Evolutionary conservation across 345 rosid species (phyloP).

Genomic region (Brassica napus): Da-Ae NC_063435.1:2562501-2563000

Average conservation of each 20-base stretch:
- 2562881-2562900: conserved; percentile 14
- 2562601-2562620: background rate
- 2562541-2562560: background rate
- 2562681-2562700: conserved; percentile 38
- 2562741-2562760: conserved; percentile 29
- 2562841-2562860: background rate
- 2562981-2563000: conserved; percentile 6
- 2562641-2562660: conserved; percentile 30
- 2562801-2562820: conserved; percentile 33
- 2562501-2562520: background rate
- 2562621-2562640: background rate
- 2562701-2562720: conserved; percentile 40
- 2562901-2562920: conserved; percentile 31
- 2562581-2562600: background rate
- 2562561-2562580: background rate
- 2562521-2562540: background rate
- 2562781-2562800: conserved; percentile 41
- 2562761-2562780: conserved; percentile 41
- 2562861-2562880: background rate
- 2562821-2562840: conserved; percentile 25
- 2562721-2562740: conserved; percentile 39
- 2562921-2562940: conserved; percentile 29
- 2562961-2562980: conserved; percentile 36
- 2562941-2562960: conserved; percentile 5
- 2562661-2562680: conserved; percentile 39